Evolutionary conservation across 352 stramenopile species (phyloP).

Genomic region (Phytophthora cactorum): DNA sequence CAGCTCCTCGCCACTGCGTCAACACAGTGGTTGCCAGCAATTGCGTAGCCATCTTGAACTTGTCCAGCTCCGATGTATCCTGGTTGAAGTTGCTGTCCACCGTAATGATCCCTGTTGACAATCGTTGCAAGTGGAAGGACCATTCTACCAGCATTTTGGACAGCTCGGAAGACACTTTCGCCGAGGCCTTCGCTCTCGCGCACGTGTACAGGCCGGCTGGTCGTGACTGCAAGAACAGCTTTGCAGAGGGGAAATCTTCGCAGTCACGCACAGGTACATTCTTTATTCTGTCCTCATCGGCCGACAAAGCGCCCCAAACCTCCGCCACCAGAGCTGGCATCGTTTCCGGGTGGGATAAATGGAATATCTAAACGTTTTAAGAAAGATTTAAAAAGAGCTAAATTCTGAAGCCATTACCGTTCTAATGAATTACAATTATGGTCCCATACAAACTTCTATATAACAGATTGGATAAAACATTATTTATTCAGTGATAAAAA

Average conservation of each 20-base stretch:
- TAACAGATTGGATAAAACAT: too few relatives aligned
- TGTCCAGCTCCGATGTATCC: constrained; percentile 21
- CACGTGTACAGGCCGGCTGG: constrained; percentile 72
- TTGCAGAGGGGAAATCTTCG: constrained; percentile 40
- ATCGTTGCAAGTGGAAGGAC: constrained; percentile 64
- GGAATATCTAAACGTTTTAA: too few relatives aligned
- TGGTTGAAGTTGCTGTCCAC: constrained; percentile 2
- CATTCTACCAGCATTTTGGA: constrained; percentile 45
- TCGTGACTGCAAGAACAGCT: constrained; percentile 54
- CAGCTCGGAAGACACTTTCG: neutral
- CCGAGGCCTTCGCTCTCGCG: constrained; percentile 37
- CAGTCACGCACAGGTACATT: neutral
- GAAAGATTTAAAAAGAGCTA: too few relatives aligned
- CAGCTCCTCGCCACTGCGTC: constrained; percentile 6
- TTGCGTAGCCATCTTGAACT: constrained; percentile 20
- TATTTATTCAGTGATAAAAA: too few relatives aligned
- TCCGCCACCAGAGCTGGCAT: constrained; percentile 28
- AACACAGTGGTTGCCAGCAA: constrained; percentile 16
- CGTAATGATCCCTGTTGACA: constrained; percentile 36
- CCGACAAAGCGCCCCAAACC: constrained; percentile 9
- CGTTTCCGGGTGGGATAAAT: too few relatives aligned
- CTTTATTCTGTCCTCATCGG: neutral
- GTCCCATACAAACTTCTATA: too few relatives aligned
- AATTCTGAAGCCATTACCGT: too few relatives aligned
- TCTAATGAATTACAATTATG: too few relatives aligned